Evolutionary conservation across 2,329 filamentous ascomycete genomes (phyloP).

Genomic region (Drechmeria coniospora): DNA sequence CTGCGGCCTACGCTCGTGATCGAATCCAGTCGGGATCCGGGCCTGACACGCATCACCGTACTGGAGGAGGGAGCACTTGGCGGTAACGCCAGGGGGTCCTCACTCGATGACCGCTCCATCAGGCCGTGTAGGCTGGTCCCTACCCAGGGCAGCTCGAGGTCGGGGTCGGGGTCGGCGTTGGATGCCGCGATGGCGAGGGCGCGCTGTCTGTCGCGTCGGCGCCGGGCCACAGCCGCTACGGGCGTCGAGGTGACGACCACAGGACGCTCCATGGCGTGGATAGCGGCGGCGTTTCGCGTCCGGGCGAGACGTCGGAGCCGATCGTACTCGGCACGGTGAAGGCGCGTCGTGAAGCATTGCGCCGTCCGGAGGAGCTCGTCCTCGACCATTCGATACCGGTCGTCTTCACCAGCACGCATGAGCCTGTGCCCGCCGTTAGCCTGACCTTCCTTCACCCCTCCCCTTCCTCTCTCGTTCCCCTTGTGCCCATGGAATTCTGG

Average conservation of each 20-base stretch:
- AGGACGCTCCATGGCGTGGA: constrained; percentile 35
- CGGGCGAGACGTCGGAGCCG: constrained; percentile 45
- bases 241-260: constrained; percentile 24
- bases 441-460: too few relatives aligned
- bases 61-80: too few relatives aligned
- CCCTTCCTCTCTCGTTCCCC: too few relatives aligned
- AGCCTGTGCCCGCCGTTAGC: constrained; percentile 27
- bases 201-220: constrained; percentile 11
- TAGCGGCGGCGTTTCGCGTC: constrained; percentile 35
- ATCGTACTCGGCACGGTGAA: constrained; percentile 65
- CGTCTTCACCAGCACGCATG: constrained; percentile 51
- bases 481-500: too few relatives aligned
- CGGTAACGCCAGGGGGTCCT: too few relatives aligned
- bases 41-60: too few relatives aligned
- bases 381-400: constrained; percentile 69
- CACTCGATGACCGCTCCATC: constrained; percentile 25
- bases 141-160: constrained; percentile 9
- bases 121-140: constrained; percentile 24
- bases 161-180: constrained; percentile 1
- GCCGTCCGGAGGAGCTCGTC: constrained; percentile 60
- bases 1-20: too few relatives aligned
- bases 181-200: constrained; percentile 4
- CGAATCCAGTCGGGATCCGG: too few relatives aligned
- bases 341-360: constrained; percentile 54
- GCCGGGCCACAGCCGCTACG: constrained; percentile 7